Conservation (phyloP, 192 early-diverging fungal genomes). For the Pilobolus umbonatus region DNA sequence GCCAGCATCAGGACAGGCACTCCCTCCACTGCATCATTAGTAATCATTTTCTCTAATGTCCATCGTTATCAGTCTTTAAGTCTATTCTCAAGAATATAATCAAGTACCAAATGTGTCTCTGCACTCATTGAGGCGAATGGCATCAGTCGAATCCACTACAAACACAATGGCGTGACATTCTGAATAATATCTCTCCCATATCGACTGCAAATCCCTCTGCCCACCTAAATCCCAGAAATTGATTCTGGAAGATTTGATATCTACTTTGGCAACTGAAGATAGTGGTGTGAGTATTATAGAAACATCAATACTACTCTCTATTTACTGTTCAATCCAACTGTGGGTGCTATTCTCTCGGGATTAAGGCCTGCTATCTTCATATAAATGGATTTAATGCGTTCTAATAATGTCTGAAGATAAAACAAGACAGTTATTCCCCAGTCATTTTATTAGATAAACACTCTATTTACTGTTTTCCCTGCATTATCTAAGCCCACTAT, state of each 20-base stretch:
- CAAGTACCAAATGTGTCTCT: conserved; percentile 65
- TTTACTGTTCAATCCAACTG: conserved; percentile 88
- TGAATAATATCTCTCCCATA: conserved; percentile 92
- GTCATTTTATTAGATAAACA: neutral
- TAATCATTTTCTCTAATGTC: conserved; percentile 67
- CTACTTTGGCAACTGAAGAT: conserved; percentile 69
- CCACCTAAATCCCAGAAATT: conserved; percentile 98
- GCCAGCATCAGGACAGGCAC: conserved; percentile 91
- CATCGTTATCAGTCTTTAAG: neutral
- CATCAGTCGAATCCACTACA: conserved; percentile 86
- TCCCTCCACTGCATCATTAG: conserved; percentile 67
- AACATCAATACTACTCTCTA: conserved; percentile 10
- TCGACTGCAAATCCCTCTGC: conserved; percentile 76
- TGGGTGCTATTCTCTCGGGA: conserved; percentile 80
- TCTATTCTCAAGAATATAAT: conserved; percentile 5
- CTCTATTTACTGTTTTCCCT: conserved; percentile 75
- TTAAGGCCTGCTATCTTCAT: conserved; percentile 66
- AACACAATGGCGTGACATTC: conserved; percentile 93
- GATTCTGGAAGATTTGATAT: conserved; percentile 60
- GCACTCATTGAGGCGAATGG: conserved; percentile 76
- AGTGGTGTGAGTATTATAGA: neutral
- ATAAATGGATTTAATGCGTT: conserved; percentile 82
- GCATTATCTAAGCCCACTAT: conserved; percentile 95
- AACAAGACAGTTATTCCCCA: neutral
- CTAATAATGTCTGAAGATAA: conserved; percentile 77